Evolutionary conservation across 202 grass and related monocot genomes (phyloP).

Genomic region (Zizania palustris): DNA sequence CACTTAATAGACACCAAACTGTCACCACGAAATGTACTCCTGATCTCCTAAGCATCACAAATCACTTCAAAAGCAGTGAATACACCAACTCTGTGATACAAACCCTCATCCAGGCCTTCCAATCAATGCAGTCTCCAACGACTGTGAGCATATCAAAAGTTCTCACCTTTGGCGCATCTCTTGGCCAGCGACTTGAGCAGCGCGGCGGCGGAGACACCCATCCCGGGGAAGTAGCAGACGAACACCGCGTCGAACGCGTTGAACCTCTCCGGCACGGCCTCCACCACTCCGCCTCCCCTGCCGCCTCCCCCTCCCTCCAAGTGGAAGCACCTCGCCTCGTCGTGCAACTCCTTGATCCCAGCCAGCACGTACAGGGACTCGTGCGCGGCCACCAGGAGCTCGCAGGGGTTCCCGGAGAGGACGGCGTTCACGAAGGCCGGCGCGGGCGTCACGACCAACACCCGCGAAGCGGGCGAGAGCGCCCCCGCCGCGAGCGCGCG

Average conservation of each 20-base stretch:
- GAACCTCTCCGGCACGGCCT: conserved; percentile 70
- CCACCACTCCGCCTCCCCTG: conserved; percentile 56
- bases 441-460: no score
- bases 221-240: conserved; percentile 90
- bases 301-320: conserved; percentile 50
- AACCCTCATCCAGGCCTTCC: background rate
- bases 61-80: conserved; percentile 11
- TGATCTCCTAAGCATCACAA: conserved; percentile 2
- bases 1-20: background rate
- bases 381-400: conserved; percentile 55
- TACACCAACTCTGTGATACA: background rate
- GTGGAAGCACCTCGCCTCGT: conserved; percentile 85
- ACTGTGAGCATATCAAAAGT: conserved; percentile 1
- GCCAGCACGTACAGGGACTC: conserved; percentile 83
- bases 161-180: conserved; percentile 76
- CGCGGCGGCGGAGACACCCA: conserved; percentile 60
- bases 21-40: background rate
- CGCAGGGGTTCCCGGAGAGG: no score
- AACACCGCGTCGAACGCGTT: conserved; percentile 69
- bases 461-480: no score
- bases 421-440: no score
- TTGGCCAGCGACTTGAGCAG: conserved; percentile 58
- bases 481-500: no score
- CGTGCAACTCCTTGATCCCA: conserved; percentile 74
- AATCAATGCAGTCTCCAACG: conserved; percentile 10